Conservation (phyloP, 2,329 filamentous ascomycete genomes). For the Stemphylium vesicarium region DNA sequence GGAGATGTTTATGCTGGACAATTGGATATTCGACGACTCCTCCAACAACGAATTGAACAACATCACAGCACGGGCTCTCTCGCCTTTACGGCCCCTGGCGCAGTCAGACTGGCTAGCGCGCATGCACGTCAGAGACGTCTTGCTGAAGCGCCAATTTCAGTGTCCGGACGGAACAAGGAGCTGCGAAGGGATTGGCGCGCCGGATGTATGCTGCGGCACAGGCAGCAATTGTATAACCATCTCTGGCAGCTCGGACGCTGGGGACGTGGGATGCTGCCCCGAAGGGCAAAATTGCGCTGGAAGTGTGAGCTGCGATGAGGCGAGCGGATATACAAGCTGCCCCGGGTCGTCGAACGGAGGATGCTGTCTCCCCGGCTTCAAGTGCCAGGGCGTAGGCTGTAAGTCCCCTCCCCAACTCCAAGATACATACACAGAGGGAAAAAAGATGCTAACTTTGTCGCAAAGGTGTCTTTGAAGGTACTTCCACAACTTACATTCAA, state of each 20-base stretch:
- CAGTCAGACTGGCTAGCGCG: slow-evolving; percentile 47
- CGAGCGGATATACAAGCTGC: slow-evolving; percentile 68
- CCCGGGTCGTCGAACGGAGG: slow-evolving; percentile 71
- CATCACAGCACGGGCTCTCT: slow-evolving; percentile 26
- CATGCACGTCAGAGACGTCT: slow-evolving; percentile 41
- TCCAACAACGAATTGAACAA: slow-evolving; percentile 22
- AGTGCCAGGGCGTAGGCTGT: slow-evolving; percentile 75
- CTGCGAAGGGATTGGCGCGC: slow-evolving; percentile 68
- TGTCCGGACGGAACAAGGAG: slow-evolving; percentile 71
- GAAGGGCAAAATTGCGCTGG: slow-evolving; percentile 68
- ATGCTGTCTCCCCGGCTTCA: slow-evolving; percentile 75
- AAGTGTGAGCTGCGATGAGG: slow-evolving; percentile 65
- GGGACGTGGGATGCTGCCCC: slow-evolving; percentile 78
- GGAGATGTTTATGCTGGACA: slow-evolving; percentile 76
- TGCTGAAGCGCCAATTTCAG: slow-evolving; percentile 63
- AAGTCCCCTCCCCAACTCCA: slow-evolving; percentile 43
- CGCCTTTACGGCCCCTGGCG: slow-evolving; percentile 37
- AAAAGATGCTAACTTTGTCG: slow-evolving; percentile 1
- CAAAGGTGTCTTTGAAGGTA: slow-evolving; percentile 38
- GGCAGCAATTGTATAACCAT: slow-evolving; percentile 67
- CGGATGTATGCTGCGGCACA: slow-evolving; percentile 75
- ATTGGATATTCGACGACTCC: slow-evolving; percentile 60
- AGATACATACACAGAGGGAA: background rate
- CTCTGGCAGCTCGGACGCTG: slow-evolving; percentile 61
- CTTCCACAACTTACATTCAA: slow-evolving; percentile 39